phyloP scores from a whole-genome alignment of 2,329 filamentous ascomycete species.

The Trichoderma atrobrunneum region DNA sequence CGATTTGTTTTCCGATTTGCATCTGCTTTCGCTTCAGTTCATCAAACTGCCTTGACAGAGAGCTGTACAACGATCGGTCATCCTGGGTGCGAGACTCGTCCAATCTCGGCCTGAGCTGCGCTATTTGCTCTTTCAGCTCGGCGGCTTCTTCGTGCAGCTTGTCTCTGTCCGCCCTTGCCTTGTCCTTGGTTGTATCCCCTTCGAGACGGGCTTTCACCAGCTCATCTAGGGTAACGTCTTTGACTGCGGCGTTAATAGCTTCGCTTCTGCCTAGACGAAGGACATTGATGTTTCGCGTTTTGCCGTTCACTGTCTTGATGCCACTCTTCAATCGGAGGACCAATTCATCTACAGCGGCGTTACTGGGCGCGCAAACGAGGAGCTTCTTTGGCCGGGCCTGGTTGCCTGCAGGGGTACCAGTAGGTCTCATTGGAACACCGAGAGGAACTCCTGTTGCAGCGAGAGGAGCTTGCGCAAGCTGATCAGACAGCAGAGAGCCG shows the following conservation, averaged over 20 bases:
- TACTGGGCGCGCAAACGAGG: conserved; percentile 95
- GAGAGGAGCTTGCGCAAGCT: conserved; percentile 33
- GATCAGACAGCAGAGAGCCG: conserved; percentile 63
- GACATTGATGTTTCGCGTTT: conserved; percentile 74
- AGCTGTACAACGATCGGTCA: conserved; percentile 47
- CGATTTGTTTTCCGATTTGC: conserved; percentile 75
- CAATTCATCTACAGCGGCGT: conserved; percentile 93
- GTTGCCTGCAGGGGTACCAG: conserved; percentile 24
- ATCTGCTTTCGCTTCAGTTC: conserved; percentile 72
- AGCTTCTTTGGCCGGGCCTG: conserved; percentile 67
- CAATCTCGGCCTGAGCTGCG: conserved; percentile 66
- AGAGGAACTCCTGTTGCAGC: conserved; percentile 34
- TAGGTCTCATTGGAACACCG: conserved; percentile 31
- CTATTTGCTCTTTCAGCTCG: conserved; percentile 73
- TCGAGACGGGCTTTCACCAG: conserved; percentile 74
- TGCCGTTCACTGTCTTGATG: conserved; percentile 72
- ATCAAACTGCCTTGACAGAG: conserved; percentile 74
- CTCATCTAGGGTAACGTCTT: conserved; percentile 90
- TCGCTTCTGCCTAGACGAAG: conserved; percentile 88
- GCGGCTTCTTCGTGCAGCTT: conserved; percentile 62
- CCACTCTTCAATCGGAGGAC: conserved; percentile 89
- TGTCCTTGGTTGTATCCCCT: conserved; percentile 56
- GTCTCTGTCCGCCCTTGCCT: conserved; percentile 54
- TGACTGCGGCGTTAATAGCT: conserved; percentile 84
- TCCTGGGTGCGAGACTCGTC: conserved; percentile 61